Evolutionary conservation across 192 early-diverging fungal species (phyloP), one percentile per base, ranked within the genome.

Genomic region (Diversispora epigaea): DNA sequence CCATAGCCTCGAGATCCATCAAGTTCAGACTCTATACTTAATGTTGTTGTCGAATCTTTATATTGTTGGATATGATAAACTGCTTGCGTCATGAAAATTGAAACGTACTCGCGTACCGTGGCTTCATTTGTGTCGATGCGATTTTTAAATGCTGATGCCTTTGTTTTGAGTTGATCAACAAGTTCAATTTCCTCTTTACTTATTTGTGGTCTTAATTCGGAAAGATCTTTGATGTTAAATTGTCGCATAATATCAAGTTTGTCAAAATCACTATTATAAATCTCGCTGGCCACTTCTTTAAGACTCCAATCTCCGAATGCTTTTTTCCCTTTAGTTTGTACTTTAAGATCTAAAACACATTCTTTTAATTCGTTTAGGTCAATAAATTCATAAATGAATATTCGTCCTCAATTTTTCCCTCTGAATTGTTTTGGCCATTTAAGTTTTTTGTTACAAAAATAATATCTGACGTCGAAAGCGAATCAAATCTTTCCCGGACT

Each of bases 1-100:
- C 73, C 60, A 70, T 68, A 64, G 15, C 75, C 64, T 9, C 67
- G 75, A 44, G 43, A 67, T 46, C 73, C 60, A 19, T 68, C 0
- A 47, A 63, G 25, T 49, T 64, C 63, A 21, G 8, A 32, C 39
- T 75, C 43, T 21, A 75, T 60, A 19, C 19, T 52, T 50, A 68
- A 50, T 25, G 0, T 46, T 68, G 66, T 21, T 17, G 47, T 68
- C 7, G 3, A 8, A 32, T 71, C 54, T 40, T 19, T 71, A 54
- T 71, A 14, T 57, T 54, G 41, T 44, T 47, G 21, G 52, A 71
- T 8, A 57, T 41, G 52, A 32, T 19, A 32, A 15, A 57, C 22
- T 52, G 39, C 47, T 40, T 19, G 17, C 0, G 50, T 52, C 8
- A 70, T 54, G 55, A 70, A 54, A 12, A 56, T 39, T 2, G 68